These are phyloP conservation scores for Boletellus sp. DNA, from an alignment of 1,284 basidiomycete species.

Conservation along the genomic window DNA sequence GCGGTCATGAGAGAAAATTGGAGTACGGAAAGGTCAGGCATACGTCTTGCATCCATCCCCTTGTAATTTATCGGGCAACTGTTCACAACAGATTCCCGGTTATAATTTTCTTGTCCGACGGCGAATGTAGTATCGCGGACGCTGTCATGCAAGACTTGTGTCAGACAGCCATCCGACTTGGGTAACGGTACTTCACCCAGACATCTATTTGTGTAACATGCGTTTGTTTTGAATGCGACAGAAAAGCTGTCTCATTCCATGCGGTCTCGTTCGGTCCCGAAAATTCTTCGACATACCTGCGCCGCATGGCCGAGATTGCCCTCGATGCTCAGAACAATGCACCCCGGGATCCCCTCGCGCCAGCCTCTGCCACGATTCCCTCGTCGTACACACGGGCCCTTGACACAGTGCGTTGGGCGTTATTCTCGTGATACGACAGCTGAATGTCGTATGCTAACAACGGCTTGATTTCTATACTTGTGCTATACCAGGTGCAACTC, in stretches of 20 bases:
- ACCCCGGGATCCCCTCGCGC: slow-evolving; percentile 43
- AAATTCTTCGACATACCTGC: slow-evolving; percentile 34
- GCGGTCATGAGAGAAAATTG: slow-evolving; percentile 46
- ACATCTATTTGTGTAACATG: neutral
- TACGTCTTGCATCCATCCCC: neutral
- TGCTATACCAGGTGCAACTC: slow-evolving; percentile 44
- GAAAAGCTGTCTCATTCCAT: slow-evolving; percentile 58
- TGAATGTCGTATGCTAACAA: neutral
- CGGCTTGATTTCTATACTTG: too few relatives aligned
- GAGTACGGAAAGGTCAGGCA: slow-evolving; percentile 51
- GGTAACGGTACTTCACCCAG: slow-evolving; percentile 40
- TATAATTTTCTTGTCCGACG: slow-evolving; percentile 65
- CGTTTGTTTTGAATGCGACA: slow-evolving; percentile 18
- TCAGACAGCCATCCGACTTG: slow-evolving; percentile 43
- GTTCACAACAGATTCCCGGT: slow-evolving; percentile 54
- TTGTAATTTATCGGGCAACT: neutral
- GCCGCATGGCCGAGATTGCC: slow-evolving; percentile 53
- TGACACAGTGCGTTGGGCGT: slow-evolving; percentile 43
- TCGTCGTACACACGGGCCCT: slow-evolving; percentile 54
- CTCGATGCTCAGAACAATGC: slow-evolving; percentile 46
- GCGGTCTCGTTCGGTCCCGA: slow-evolving; percentile 53
- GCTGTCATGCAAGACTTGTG: slow-evolving; percentile 44
- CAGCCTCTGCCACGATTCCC: slow-evolving; percentile 34
- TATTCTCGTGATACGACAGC: neutral
- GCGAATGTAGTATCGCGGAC: slow-evolving; percentile 45